Conservation (phyloP, 2,329 filamentous ascomycete species). For the Colletotrichum sp. region DNA sequence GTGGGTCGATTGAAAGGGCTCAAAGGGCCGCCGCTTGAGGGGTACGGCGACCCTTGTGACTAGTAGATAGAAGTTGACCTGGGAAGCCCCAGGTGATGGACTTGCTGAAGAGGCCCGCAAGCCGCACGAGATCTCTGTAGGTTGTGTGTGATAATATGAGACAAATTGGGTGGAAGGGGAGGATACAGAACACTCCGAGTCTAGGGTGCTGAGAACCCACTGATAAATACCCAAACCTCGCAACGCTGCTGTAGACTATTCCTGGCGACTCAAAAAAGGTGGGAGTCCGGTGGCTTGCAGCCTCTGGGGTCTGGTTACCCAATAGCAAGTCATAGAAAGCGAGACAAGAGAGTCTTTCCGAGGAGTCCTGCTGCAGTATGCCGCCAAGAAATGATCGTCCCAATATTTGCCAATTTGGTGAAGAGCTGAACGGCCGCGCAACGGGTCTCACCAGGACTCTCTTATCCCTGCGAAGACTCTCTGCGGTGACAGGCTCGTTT, state of each 20-base stretch:
- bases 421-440: neutral
- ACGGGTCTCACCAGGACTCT: neutral
- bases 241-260: neutral
- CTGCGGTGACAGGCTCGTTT: neutral
- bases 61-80: neutral
- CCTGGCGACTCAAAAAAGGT: neutral
- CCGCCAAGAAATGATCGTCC: neutral
- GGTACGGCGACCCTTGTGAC: neutral
- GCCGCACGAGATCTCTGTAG: neutral
- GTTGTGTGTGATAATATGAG: fast-evolving
- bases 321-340: neutral
- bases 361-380: neutral
- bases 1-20: neutral
- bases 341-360: neutral
- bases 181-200: fast-evolving
- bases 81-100: fast-evolving
- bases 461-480: neutral
- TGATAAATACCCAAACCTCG: neutral
- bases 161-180: neutral
- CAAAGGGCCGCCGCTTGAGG: neutral
- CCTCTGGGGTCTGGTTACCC: neutral
- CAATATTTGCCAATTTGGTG: neutral
- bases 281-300: neutral
- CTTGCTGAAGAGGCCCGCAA: neutral
- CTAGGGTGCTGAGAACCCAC: neutral